Conservation (phyloP, 371 early-diverging fungal species). For the Mortierella sp. region DNA sequence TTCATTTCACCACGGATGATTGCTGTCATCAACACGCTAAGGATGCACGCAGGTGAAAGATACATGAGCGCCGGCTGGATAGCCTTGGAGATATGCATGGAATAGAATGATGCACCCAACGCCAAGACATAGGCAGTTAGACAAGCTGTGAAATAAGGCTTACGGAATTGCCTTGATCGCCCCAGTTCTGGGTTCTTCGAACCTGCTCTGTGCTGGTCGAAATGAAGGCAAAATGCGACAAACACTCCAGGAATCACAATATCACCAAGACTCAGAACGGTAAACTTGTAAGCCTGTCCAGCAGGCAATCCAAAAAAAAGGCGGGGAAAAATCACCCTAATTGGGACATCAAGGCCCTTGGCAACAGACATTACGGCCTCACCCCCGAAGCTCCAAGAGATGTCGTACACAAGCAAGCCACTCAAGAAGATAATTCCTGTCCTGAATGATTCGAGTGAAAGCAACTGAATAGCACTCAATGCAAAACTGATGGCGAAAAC, state of each 20-base stretch:
- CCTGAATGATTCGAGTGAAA: constrained; percentile 93
- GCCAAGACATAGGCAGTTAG: constrained; percentile 89
- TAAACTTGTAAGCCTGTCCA: constrained; percentile 67
- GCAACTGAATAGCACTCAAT: constrained; percentile 83
- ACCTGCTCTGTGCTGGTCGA: constrained; percentile 75
- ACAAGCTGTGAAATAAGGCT: constrained; percentile 91
- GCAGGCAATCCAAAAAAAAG: constrained; percentile 68
- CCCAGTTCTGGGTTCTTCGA: constrained; percentile 42
- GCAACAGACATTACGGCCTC: constrained; percentile 97
- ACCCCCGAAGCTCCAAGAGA: constrained; percentile 97
- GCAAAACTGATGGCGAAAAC: constrained; percentile 91
- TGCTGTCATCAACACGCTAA: constrained; percentile 86
- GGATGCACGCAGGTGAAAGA: constrained; percentile 92
- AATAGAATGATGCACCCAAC: constrained; percentile 85
- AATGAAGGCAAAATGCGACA: constrained; percentile 90
- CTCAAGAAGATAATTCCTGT: constrained; percentile 91
- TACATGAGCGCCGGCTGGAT: constrained; percentile 96
- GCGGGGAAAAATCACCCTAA: constrained; percentile 93
- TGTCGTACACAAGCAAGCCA: constrained; percentile 94
- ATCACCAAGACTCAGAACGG: constrained; percentile 97
- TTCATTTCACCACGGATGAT: constrained; percentile 82
- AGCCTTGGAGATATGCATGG: constrained; percentile 92
- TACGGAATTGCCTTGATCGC: constrained; percentile 73
- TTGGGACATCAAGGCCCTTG: constrained; percentile 92
- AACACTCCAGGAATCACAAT: constrained; percentile 98